Evolutionary conservation across 768 basidiomycete genomes (phyloP).

Genomic region (Lentinula sp.): DNA sequence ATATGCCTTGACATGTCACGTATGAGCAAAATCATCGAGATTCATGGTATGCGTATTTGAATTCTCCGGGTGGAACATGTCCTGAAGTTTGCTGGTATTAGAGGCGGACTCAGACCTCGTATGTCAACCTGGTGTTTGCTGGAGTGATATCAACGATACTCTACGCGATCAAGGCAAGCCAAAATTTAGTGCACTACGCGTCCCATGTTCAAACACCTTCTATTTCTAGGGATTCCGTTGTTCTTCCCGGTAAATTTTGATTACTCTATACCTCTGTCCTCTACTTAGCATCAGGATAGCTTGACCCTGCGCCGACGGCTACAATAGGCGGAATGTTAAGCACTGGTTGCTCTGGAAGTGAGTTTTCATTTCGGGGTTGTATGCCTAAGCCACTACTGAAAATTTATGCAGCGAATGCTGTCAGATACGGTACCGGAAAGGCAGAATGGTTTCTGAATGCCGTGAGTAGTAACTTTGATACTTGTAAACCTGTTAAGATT

Average conservation of each 20-base stretch:
- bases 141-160: slow-evolving; percentile 67
- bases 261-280: neutral
- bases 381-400: neutral
- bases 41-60: slow-evolving; percentile 46
- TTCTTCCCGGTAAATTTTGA: slow-evolving; percentile 67
- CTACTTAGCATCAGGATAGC: slow-evolving; percentile 28
- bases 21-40: slow-evolving; percentile 75
- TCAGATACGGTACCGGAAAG: slow-evolving; percentile 84
- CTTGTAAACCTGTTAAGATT: neutral
- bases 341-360: slow-evolving; percentile 83
- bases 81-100: slow-evolving; percentile 16
- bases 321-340: slow-evolving; percentile 85
- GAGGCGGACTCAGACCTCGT: slow-evolving; percentile 69
- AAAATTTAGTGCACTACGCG: neutral
- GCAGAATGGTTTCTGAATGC: slow-evolving; percentile 88
- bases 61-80: neutral
- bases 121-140: slow-evolving; percentile 66
- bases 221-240: slow-evolving; percentile 52
- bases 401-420: slow-evolving; percentile 55
- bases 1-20: slow-evolving; percentile 75
- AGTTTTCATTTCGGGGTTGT: slow-evolving; percentile 12
- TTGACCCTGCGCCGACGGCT: slow-evolving; percentile 76
- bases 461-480: slow-evolving; percentile 32
- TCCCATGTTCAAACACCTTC: neutral
- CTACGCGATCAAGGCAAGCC: slow-evolving; percentile 51